Conservation (phyloP, 2,329 filamentous ascomycete species). For the Aspergillus sp. region DNA sequence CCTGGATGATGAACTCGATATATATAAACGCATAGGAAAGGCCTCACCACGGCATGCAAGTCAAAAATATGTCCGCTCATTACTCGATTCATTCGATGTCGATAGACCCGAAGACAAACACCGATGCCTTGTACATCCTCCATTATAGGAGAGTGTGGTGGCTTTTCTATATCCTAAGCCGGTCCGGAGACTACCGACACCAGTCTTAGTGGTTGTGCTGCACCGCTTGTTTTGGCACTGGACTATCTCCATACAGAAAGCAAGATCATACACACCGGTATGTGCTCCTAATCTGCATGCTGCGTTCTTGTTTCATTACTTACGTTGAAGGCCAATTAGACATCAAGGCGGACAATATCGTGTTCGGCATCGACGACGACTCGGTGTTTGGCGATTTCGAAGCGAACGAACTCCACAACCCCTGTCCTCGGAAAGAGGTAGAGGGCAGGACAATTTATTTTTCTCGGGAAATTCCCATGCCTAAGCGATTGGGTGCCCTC, state of each 20-base stretch:
- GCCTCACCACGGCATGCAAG: conserved; percentile 27
- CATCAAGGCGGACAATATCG: conserved; percentile 50
- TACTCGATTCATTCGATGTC: conserved; percentile 36
- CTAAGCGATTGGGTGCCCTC: conserved; percentile 29
- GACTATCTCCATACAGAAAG: conserved; percentile 49
- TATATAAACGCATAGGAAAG: conserved; percentile 41
- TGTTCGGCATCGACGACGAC: conserved; percentile 42
- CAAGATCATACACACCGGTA: conserved; percentile 47
- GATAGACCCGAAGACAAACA: conserved; percentile 28
- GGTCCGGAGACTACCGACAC: conserved; percentile 31
- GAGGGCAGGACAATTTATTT: conserved; percentile 43
- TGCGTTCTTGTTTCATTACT: conserved; percentile 8
- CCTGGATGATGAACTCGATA: conserved; percentile 39
- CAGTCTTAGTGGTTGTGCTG: conserved; percentile 37
- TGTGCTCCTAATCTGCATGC: conserved; percentile 8
- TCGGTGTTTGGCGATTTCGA: conserved; percentile 41
- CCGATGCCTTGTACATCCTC: conserved; percentile 38
- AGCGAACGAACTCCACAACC: conserved; percentile 38
- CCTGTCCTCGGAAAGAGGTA: conserved; percentile 43
- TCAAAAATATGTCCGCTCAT: conserved; percentile 23
- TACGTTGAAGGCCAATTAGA: conserved; percentile 23
- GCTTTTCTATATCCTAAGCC: conserved; percentile 43
- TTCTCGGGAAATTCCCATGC: conserved; percentile 40
- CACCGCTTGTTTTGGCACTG: conserved; percentile 42
- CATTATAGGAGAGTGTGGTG: conserved; percentile 43